Evolutionary conservation across 352 stramenopile species (phyloP), one percentile per base, ranked within the genome.

Genomic region (Phytophthora meadii): DNA sequence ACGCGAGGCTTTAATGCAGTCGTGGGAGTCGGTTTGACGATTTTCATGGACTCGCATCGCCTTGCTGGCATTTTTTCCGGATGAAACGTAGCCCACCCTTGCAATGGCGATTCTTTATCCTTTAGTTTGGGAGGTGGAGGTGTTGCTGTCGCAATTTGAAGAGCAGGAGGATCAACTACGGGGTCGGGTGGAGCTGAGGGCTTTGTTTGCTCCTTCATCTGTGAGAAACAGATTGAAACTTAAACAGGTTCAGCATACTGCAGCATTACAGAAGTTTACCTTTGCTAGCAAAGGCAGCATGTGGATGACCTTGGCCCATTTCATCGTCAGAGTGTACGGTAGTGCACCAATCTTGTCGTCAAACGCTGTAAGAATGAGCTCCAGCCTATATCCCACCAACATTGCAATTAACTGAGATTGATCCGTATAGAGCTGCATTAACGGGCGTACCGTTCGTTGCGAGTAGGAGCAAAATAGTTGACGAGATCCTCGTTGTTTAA

Each of bases 81-180:
- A 12, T 70, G 67, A 32, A 89, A 89, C 5, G 72, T 81, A 5
- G 77, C 81, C 81, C 81, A 89, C 5, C 65, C 61, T 42, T 73
- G 24, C 24, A 66, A 8, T 15, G 60, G 51, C 3, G 56, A 68
- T 4, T 41, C 41, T 24, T 64, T 64, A n/a, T 25, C 11, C n/a
- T 65, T 55, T 22, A 11, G 14, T 27, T 67, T 28, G 47, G 32
- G 14, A 25, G 52, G 27, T 54, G 50, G 32, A 28, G n/a, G 37
- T 44, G 19, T 7, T 25, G n/a, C 12, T 10, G 30, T 39, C 6
- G 52, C 32, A 25, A 55, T 63, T 15, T 51, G 47, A 61, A 62
- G 48, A 28, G 2, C 7, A 30, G 15, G 17, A 41, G 46, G 17
- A 14, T 65, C 32, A 3, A 22, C 27, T 32, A 24, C 36, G n/a